Evolutionary conservation across 2,329 filamentous ascomycete species (phyloP), one percentile per base, ranked within the genome.

Genomic region (Colletotrichum salicis): DNA sequence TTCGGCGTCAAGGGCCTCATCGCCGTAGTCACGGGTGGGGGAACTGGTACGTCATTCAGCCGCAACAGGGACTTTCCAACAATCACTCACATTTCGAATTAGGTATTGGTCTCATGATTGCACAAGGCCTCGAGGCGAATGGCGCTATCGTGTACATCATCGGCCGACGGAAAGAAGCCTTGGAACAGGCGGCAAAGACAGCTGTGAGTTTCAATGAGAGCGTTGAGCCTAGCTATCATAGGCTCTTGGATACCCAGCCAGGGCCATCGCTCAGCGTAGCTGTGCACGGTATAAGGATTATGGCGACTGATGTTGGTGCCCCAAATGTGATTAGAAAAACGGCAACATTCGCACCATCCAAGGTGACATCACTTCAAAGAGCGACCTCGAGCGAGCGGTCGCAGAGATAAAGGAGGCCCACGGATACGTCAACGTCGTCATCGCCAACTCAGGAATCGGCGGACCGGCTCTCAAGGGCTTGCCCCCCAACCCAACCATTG

Each of bases 341-440:
- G 64, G 57, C 27, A 73, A 69, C 13, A 70, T 71, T 69, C 74
- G 58, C 13, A 68, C 77, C 3, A 74, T 82, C 13, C 76, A 78
- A 59, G 77, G 77, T 10, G 80, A 82, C 51, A 79, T 81, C 1
- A 79, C 77, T 2, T 77, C 67, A 37, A 76, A 86, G 84, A 87
- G 15, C 15, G 69, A 69, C 29, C 69, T 71, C 8, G 65, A 71
- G 22, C 77, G 86, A 27, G 90, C 91, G 75, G 89, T 90, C 58
- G 73, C 76, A 7, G 85, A 83, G 74, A 80, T 92, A 67, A 82
- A 84, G 24, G 80, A 82, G 15, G 65, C 59, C 3, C 65, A 69
- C 76, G 85, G 88, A 57, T 86, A 89, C 77, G 86, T 94, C 77
- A 88, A 92, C 74, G 60, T 71, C 22, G 83, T 93, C 8, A 83